Evolutionary conservation across 163 green algal species (phyloP).

Genomic region (Scenedesmus sp.): DNA sequence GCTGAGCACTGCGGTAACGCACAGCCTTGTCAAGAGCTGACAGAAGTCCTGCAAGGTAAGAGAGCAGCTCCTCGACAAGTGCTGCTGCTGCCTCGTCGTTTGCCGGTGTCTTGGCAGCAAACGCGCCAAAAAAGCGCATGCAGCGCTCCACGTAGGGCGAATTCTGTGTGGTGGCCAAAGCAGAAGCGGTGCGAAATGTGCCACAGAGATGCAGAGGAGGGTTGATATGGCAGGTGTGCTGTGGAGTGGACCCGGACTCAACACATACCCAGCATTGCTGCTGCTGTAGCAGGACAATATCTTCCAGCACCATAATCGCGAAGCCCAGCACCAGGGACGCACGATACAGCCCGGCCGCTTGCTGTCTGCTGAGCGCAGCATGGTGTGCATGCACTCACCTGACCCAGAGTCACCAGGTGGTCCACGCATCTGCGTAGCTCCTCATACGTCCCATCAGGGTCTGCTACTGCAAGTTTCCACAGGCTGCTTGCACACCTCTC

Average conservation of each 20-base stretch:
- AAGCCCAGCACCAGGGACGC: not conserved
- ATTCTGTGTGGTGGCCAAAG: constrained; percentile 12
- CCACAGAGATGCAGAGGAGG: not conserved
- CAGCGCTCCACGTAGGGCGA: constrained; percentile 21
- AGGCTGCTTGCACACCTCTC: constrained; percentile 23
- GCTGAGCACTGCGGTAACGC: constrained; percentile 2
- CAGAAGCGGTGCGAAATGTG: not conserved
- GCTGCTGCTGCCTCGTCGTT: constrained; percentile 33
- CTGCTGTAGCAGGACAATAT: not conserved
- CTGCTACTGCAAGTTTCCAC: constrained; percentile 15
- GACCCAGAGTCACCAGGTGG: constrained; percentile 29
- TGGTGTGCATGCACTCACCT: constrained; percentile 7
- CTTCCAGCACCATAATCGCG: not conserved
- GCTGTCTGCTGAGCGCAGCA: not conserved
- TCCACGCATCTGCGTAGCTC: constrained; percentile 36
- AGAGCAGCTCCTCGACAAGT: constrained; percentile 46
- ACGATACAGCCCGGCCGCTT: not conserved
- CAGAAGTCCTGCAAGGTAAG: constrained; percentile 18
- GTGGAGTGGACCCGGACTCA: no score
- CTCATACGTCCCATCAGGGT: constrained; percentile 2
- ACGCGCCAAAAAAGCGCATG: constrained; percentile 44
- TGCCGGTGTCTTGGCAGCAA: constrained; percentile 32
- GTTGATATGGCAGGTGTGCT: not conserved
- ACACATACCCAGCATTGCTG: not conserved
- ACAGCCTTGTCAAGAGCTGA: constrained; percentile 34